Base-by-base conservation (phyloP, 495 filamentous ascomycete species). In the Aspergillus avenaceus region DNA sequence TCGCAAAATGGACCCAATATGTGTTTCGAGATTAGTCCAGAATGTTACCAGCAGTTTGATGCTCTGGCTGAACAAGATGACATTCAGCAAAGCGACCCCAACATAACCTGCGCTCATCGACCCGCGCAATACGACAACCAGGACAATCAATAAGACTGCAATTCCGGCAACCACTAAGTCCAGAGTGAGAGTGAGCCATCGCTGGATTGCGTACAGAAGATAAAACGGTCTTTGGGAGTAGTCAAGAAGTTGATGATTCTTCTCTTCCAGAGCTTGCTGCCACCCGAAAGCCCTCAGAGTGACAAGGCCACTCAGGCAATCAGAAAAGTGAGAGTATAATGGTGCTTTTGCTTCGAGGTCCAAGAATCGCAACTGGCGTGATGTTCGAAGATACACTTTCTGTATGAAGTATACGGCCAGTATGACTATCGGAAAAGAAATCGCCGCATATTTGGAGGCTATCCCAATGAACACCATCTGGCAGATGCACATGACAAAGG, bases 281-380 rank as follows among this genome's bases (percentile, higher is more conserved):
- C 80, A 82, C 14, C 80, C 79, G 55, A 83, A 83, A 12, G 81
- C 78, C 8, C 82, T 70, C 5, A 85, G 57, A 3, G 80, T 83
- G 0, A 64, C 65, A 5, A 79, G 60, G 1, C 76, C 76, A 32
- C 70, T 63, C 12, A 77, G 54, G 9, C 68, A 71, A 41, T 87
- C 84, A 18, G 78, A 66, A 42, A 85, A 84, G 36, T 78, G 74
- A 0, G 80, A 76, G 47, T 77, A 83, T 1, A 85, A 63, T 2
- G 81, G 79, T 4, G 82, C 72, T 58, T 83, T 81, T 12, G 78
- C 71, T 62, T 85, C 82, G 7, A 85, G 68, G 25, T 86, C 83
- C 18, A 87, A 64, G 36, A 83, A 69, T 27, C 83, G 80, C 5
- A 87, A 61, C 54, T 85, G 83, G 3, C 82, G 76, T 2, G 82